Evolutionary conservation across 2,329 filamentous ascomycete species (phyloP), one percentile per base, ranked within the genome.

Genomic region (Hirsutella rhossiliensis): DNA sequence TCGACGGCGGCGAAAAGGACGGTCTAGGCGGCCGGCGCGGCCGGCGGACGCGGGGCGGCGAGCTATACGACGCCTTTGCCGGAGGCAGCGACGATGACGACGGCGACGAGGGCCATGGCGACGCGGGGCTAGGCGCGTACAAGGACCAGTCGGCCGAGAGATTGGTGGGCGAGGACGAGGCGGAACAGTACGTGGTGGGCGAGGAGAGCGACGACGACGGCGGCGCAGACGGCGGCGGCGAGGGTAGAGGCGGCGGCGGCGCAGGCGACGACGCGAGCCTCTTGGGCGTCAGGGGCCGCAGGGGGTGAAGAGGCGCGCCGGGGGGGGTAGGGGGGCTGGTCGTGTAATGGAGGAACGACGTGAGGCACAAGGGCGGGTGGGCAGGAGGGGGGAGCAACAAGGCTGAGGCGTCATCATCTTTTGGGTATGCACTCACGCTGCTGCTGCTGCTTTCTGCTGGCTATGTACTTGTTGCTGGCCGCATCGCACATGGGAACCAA

Each of bases 51-150:
- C 63, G 87, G 18, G 92, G 87, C 2, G 88, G 90, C 27, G 90
- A 97, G 67, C 68, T 98, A 38, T 98, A 98, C 61, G 92, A 98
- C 69, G 92, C 92, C 5, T 98, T 98, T 71, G 92, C 92, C 0
- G 89, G 87, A 15, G 90, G 88, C 43, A 80, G 76, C 48, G 74
- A 76, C 20, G 90, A 90, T 46, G 89, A 65, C 4, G 57, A 71
- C 46, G 70, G 71, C 29, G 64, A 68, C 36, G 67, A 66, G 5
- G 27, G 75, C 48, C 74, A 76, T 18, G 90, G 90, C 46, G 89
- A 65, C 4, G 57, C 71, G 45, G 70, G 71, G 29, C 64, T 67
- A 34, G 67, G 65, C 5, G 60, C 56, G 39, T 69, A 68, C 30
- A 67, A 66, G 13, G 68, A 69, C 32, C 54, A 53, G 9, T 60